These are phyloP conservation scores for Blepharisma japonicum DNA, from an alignment of 73 alveolate genomes.

Conservation along the genomic window DNA sequence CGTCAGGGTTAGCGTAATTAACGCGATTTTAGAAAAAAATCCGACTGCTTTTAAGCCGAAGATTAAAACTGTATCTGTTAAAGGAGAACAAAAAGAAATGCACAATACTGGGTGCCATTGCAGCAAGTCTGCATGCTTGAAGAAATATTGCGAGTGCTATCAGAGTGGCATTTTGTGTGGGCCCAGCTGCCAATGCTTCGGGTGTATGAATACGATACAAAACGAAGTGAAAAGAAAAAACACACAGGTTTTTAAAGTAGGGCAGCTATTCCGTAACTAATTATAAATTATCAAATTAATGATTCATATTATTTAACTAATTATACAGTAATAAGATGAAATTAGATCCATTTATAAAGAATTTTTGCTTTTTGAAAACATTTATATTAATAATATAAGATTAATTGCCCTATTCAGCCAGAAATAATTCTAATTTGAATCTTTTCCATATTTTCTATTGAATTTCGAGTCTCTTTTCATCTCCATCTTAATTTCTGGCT, in stretches of 20 bases:
- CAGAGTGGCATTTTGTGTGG: slow-evolving; percentile 28
- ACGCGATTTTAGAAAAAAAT: slow-evolving; percentile 44
- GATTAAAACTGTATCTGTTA: slow-evolving; percentile 16
- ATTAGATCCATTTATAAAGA: too few relatives aligned
- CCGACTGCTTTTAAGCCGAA: slow-evolving; percentile 73
- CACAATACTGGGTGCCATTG: slow-evolving; percentile 34
- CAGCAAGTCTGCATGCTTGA: slow-evolving; percentile 25
- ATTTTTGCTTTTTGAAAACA: too few relatives aligned
- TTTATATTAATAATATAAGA: too few relatives aligned
- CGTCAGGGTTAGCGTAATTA: slow-evolving; percentile 37
- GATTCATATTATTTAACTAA: too few relatives aligned
- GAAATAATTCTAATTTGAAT: too few relatives aligned
- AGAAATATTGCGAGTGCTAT: slow-evolving; percentile 35
- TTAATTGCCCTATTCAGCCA: too few relatives aligned
- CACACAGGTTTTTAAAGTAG: not conserved
- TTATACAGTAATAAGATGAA: too few relatives aligned
- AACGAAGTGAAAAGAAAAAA: not conserved
- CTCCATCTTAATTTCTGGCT: too few relatives aligned
- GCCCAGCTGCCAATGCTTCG: slow-evolving; percentile 16
- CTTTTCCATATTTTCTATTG: too few relatives aligned
- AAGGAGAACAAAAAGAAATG: slow-evolving; percentile 17
- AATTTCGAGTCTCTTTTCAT: too few relatives aligned
- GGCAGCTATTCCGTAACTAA: too few relatives aligned
- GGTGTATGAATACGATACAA: not conserved
- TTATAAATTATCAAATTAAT: too few relatives aligned